Conservation (phyloP, 169 alveolate species). For the Theileria equi region DNA sequence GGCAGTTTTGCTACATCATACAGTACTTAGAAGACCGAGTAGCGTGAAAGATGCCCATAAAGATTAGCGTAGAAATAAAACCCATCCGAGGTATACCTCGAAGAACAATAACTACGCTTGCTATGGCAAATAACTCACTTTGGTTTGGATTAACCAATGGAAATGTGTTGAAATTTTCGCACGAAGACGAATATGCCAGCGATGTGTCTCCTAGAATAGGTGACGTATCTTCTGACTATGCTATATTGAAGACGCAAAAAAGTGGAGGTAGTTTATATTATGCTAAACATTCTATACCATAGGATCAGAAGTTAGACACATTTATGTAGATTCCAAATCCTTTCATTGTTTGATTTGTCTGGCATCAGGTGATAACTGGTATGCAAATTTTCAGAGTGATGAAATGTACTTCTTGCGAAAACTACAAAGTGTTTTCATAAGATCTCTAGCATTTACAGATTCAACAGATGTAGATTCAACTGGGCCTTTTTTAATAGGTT, state of each 20-base stretch:
- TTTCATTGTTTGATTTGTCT: slow-evolving; percentile 61
- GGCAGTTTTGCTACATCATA: neutral
- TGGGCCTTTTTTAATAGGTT: slow-evolving; percentile 54
- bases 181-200: slow-evolving; percentile 17
- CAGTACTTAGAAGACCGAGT: too few species aligned
- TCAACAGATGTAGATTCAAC: slow-evolving; percentile 48
- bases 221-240: slow-evolving; percentile 23
- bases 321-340: slow-evolving; percentile 59
- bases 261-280: slow-evolving; percentile 3
- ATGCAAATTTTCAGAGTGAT: slow-evolving; percentile 45
- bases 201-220: slow-evolving; percentile 30
- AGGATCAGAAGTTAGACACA: slow-evolving; percentile 38
- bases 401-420: slow-evolving; percentile 25
- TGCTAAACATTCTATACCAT: neutral
- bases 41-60: slow-evolving; percentile 29
- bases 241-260: slow-evolving; percentile 18
- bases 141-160: slow-evolving; percentile 66
- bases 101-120: slow-evolving; percentile 24
- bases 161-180: slow-evolving; percentile 17
- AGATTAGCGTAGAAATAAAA: slow-evolving; percentile 46
- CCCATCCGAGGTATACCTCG: slow-evolving; percentile 34
- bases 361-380: slow-evolving; percentile 56
- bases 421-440: slow-evolving; percentile 27
- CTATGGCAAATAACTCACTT: slow-evolving; percentile 42
- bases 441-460: slow-evolving; percentile 56